Evolutionary conservation across 495 filamentous ascomycete genomes (phyloP).

Genomic region (Massariosphaeria phaeospora): DNA sequence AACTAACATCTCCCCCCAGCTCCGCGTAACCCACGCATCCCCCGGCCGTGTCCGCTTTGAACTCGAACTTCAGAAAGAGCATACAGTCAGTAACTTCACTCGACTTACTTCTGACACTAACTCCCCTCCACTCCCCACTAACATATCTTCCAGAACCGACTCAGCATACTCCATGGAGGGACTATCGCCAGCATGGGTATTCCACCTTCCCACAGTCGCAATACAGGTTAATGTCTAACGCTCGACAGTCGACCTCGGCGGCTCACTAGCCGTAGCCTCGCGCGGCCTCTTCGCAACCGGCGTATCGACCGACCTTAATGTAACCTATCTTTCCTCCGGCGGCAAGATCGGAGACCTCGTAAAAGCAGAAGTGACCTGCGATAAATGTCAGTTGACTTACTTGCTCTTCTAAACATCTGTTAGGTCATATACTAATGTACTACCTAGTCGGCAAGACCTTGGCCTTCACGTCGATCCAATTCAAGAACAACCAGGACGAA

Average conservation of each 20-base stretch:
- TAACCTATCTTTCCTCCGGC: constrained; percentile 85
- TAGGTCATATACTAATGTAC: background rate
- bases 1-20: constrained; percentile 42
- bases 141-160: too few species aligned
- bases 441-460: constrained; percentile 80
- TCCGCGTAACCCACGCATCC: constrained; percentile 69
- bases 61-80: constrained; percentile 75
- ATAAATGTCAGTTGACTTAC: too few species aligned
- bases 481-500: constrained; percentile 70
- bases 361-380: constrained; percentile 67
- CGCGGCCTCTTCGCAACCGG: constrained; percentile 82
- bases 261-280: constrained; percentile 89
- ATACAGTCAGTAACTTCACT: constrained; percentile 59
- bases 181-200: constrained; percentile 90
- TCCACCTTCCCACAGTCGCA: constrained; percentile 61
- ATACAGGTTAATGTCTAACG: constrained; percentile 53
- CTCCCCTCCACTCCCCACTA: constrained; percentile 19
- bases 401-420: too few species aligned
- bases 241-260: constrained; percentile 74
- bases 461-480: constrained; percentile 79
- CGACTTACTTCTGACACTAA: background rate
- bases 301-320: constrained; percentile 88
- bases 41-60: constrained; percentile 83
- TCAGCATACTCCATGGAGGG: constrained; percentile 87
- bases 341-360: constrained; percentile 77